Evolutionary conservation across 768 basidiomycete species (phyloP).

Genomic region (Strobilomyces echinocephalus): DNA sequence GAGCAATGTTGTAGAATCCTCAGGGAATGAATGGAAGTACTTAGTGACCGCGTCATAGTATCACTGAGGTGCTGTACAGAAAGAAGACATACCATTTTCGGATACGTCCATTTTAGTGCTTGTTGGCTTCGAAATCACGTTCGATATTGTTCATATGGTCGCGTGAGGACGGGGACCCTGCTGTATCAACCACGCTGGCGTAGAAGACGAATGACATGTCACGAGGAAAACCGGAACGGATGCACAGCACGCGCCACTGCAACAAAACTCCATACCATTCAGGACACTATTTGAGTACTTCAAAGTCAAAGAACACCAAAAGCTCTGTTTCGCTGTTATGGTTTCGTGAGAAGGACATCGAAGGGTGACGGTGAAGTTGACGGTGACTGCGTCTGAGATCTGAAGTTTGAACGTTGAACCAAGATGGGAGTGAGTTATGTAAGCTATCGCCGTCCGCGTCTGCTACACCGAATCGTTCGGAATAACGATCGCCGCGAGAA

Average conservation of each 20-base stretch:
- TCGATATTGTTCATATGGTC: conserved; percentile 11
- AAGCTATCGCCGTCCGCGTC: background rate
- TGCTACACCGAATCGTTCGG: background rate
- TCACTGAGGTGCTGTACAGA: conserved; percentile 9
- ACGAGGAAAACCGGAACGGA: background rate
- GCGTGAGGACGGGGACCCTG: background rate
- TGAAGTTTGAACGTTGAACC: background rate
- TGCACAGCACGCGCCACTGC: background rate
- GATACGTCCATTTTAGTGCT: conserved; percentile 8
- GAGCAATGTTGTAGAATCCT: background rate
- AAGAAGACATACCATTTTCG: conserved; percentile 23
- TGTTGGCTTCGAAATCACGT: background rate
- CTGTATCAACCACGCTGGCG: background rate
- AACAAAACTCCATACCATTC: background rate
- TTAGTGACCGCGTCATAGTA: background rate
- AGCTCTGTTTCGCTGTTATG: background rate
- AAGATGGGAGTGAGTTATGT: conserved; percentile 11
- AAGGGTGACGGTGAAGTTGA: background rate
- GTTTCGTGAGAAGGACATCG: conserved; percentile 3
- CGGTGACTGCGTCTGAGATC: background rate
- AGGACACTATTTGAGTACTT: background rate
- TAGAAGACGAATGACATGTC: background rate
- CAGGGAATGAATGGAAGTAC: background rate
- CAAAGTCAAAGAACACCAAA: background rate
- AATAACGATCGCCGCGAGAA: background rate